Evolutionary conservation across 345 rosid genomes (phyloP).

Genomic region (Salix exigua): DNA sequence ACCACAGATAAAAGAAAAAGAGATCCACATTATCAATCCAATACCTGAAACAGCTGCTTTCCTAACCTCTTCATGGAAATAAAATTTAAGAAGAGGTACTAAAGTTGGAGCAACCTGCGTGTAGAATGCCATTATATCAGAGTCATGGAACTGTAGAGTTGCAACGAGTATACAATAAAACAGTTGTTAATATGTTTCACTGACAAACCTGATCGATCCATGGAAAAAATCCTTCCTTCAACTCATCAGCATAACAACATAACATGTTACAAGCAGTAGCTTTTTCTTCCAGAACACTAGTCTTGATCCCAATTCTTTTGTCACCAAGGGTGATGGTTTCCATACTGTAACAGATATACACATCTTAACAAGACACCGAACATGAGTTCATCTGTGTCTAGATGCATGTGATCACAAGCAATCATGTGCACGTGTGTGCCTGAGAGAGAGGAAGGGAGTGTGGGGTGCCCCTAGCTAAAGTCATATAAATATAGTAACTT

Average conservation of each 20-base stretch:
- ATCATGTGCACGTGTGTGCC: neutral
- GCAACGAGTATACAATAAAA: neutral
- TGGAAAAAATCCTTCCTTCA: conserved; percentile 98
- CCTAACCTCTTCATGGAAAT: conserved; percentile 99
- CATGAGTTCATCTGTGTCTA: neutral
- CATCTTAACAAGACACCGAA: conserved; percentile 13
- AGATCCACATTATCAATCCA: neutral
- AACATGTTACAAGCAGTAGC: conserved; percentile 99
- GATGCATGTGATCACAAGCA: neutral
- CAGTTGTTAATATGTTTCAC: conserved; percentile 1
- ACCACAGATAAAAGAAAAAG: conserved; percentile 3
- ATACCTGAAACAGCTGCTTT: conserved; percentile 99
- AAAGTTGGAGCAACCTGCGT: conserved; percentile 87
- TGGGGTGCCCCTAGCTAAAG: neutral
- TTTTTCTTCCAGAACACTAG: conserved; percentile 96
- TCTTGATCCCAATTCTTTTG: conserved; percentile 97
- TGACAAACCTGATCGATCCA: conserved; percentile 92
- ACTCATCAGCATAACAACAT: conserved; percentile 97
- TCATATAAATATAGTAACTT: neutral
- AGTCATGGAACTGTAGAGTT: neutral
- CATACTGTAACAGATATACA: conserved; percentile 60
- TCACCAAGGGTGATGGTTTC: conserved; percentile 99
- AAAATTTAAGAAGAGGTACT: conserved; percentile 95
- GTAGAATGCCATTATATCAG: conserved; percentile 12
- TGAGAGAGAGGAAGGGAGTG: neutral